phyloP scores from a whole-genome alignment of 352 stramenopile genomes.

The Peronospora destructor region DNA sequence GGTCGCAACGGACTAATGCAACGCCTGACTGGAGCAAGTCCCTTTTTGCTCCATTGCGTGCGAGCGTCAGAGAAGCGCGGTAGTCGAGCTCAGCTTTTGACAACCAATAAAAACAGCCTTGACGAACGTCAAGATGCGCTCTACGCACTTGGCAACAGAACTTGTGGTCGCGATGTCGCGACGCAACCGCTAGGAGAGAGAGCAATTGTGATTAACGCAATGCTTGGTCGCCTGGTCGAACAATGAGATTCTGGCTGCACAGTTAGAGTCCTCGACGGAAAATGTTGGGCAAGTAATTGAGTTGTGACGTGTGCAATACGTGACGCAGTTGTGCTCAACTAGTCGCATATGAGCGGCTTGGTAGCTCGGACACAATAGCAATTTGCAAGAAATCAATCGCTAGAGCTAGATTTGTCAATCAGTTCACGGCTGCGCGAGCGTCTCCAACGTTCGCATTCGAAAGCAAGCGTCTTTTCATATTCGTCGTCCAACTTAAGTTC shows the following conservation, averaged over 20 bases:
- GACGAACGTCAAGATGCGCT: no score
- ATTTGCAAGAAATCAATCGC: conserved; percentile 18
- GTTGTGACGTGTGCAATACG: conserved; percentile 1
- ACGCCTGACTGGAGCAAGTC: conserved; percentile 2
- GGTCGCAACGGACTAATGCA: conserved; percentile 4
- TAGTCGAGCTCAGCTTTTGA: conserved; percentile 9
- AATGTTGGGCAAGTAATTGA: conserved; percentile 8
- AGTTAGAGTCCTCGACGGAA: conserved; percentile 4
- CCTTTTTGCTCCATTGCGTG: conserved; percentile 11
- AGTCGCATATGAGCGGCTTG: conserved; percentile 17
- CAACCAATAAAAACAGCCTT: conserved; percentile 5
- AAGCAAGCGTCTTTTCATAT: conserved; percentile 18
- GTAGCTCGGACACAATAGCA: conserved; percentile 4
- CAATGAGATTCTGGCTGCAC: conserved; percentile 5
- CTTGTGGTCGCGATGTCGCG: not conserved
- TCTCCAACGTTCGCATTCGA: conserved; percentile 3
- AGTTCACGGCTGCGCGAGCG: conserved; percentile 1
- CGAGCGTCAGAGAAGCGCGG: conserved; percentile 26
- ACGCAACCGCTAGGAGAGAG: conserved; percentile 1
- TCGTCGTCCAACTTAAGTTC: conserved; percentile 3
- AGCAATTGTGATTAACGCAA: conserved; percentile 13
- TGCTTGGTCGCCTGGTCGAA: conserved; percentile 10
- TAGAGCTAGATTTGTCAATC: conserved; percentile 16
- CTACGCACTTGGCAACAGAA: no score
- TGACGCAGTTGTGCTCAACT: conserved; percentile 4